phyloP scores from a whole-genome alignment of 495 filamentous ascomycete genomes.

The Neurospora sp. region DNA sequence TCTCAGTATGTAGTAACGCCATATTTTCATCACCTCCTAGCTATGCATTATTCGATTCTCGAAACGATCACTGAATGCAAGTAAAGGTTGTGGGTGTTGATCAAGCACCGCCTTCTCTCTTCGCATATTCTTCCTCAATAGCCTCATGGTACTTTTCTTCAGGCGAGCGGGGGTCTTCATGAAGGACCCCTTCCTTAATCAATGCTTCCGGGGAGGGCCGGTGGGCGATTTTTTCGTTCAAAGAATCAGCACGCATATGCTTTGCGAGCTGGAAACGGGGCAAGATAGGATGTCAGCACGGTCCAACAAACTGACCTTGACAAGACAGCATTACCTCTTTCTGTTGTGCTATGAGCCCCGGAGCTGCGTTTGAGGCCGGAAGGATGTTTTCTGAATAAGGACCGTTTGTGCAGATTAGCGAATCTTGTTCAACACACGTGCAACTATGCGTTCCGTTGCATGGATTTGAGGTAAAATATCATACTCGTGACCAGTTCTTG shows the following conservation, averaged over 20 bases:
- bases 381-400: conserved; percentile 60
- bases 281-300: background rate
- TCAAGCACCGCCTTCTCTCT: conserved; percentile 39
- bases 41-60: background rate
- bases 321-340: conserved; percentile 42
- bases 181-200: conserved; percentile 66
- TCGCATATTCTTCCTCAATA: conserved; percentile 41
- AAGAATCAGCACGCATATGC: conserved; percentile 72
- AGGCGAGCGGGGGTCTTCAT: conserved; percentile 47
- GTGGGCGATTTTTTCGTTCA: conserved; percentile 73
- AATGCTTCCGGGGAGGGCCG: conserved; percentile 66
- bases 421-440: background rate
- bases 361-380: conserved; percentile 62
- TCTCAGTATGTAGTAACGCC: background rate
- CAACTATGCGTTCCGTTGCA: background rate
- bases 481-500: conserved; percentile 79
- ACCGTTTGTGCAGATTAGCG: background rate
- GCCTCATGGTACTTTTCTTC: conserved; percentile 40
- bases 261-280: conserved; percentile 47
- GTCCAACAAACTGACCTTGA: background rate
- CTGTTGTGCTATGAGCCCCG: conserved; percentile 64
- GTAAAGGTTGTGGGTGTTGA: background rate
- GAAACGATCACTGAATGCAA: background rate
- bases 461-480: conserved; percentile 11
- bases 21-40: background rate